These are phyloP conservation scores for Corchorus capsularis DNA, from an alignment of 345 rosid genomes.

Conservation along the genomic window DNA sequence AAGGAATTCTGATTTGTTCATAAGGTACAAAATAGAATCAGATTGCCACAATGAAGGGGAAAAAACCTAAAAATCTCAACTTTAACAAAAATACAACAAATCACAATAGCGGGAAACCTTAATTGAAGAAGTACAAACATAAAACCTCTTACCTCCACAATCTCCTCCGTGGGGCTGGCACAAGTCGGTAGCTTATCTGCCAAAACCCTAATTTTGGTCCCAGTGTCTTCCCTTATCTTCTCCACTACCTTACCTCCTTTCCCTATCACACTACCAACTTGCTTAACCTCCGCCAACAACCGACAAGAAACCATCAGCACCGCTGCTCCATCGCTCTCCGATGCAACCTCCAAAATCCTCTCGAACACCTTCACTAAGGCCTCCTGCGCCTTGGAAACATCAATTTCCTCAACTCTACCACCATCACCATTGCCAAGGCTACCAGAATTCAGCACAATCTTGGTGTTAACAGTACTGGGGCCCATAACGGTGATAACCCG, in stretches of 20 bases:
- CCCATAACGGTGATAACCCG: constrained; percentile 68
- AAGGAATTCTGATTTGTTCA: neutral
- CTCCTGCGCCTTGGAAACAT: constrained; percentile 79
- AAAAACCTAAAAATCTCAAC: neutral
- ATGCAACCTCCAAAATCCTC: constrained; percentile 66
- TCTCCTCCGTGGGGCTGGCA: constrained; percentile 61
- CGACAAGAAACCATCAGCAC: constrained; percentile 63
- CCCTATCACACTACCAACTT: constrained; percentile 80
- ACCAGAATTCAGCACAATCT: constrained; percentile 21
- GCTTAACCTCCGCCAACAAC: constrained; percentile 67
- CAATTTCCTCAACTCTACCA: constrained; percentile 37
- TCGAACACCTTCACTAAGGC: constrained; percentile 77
- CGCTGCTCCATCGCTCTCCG: constrained; percentile 41
- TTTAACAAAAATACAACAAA: neutral
- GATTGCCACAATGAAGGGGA: neutral
- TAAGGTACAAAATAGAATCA: neutral
- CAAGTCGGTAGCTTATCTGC: constrained; percentile 71
- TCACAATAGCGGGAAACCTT: neutral
- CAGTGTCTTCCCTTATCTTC: constrained; percentile 75
- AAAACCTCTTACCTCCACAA: constrained; percentile 64
- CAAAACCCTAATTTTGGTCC: constrained; percentile 64
- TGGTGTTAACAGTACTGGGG: constrained; percentile 30
- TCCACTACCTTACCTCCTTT: constrained; percentile 86
- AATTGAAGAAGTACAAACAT: neutral
- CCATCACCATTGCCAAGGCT: neutral